A percentile compares a stretch with the other conserved stretches of the same genome.
Conservation (phyloP, 768 basidiomycete species). For the Solioccasus polychromus region DNA sequence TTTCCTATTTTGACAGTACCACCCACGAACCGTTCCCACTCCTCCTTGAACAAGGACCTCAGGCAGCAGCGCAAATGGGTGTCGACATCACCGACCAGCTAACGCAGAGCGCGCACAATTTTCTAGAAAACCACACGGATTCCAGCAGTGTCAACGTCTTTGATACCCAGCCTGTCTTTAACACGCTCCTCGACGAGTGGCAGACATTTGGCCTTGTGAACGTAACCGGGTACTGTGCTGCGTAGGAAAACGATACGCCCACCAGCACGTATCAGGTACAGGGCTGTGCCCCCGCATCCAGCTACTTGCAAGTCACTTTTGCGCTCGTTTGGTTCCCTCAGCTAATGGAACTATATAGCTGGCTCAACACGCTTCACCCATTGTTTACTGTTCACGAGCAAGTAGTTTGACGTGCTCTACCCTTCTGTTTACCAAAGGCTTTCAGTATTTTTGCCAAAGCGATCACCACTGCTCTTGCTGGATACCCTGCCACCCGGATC, state of each 20-base stretch:
- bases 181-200: slow-evolving; percentile 52
- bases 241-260: slow-evolving; percentile 58
- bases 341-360: slow-evolving; percentile 34
- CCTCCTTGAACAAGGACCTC: slow-evolving; percentile 39
- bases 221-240: slow-evolving; percentile 54
- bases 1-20: slow-evolving; percentile 65
- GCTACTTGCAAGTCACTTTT: slow-evolving; percentile 53
- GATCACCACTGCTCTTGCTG: slow-evolving; percentile 44
- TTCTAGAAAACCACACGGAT: slow-evolving; percentile 40
- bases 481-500: slow-evolving; percentile 20
- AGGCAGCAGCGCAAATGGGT: slow-evolving; percentile 27
- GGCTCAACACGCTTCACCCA: slow-evolving; percentile 61
- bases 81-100: slow-evolving; percentile 44
- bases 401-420: slow-evolving; percentile 16
- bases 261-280: slow-evolving; percentile 49
- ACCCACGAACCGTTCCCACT: slow-evolving; percentile 56
- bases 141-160: slow-evolving; percentile 48
- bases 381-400: slow-evolving; percentile 63
- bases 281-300: slow-evolving; percentile 61
- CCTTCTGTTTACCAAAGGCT: background rate
- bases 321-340: background rate
- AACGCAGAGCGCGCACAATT: slow-evolving; percentile 33
- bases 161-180: slow-evolving; percentile 58
- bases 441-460: slow-evolving; percentile 53
- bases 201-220: slow-evolving; percentile 56